Evolutionary conservation across 805 yeast genomes (phyloP).

Genomic region (Suhomyces emberorum): DNA sequence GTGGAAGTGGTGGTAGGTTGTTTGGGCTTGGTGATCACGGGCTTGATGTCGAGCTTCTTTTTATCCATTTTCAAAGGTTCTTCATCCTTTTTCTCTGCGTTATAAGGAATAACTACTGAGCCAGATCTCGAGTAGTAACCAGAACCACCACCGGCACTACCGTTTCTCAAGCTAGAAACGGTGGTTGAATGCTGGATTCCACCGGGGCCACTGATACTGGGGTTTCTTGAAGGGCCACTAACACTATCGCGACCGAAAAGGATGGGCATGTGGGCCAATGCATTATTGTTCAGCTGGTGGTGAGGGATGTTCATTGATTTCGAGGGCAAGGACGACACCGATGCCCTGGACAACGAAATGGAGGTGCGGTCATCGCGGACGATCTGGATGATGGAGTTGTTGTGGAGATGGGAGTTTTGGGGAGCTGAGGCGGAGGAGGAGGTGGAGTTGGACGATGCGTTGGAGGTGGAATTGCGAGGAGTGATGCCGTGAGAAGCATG

Average conservation of each 20-base stretch:
- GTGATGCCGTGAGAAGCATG: constrained; percentile 23
- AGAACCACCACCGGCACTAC: constrained; percentile 27
- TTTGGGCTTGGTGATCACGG: too few species aligned
- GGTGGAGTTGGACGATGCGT: constrained; percentile 2
- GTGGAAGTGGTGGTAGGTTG: too few species aligned
- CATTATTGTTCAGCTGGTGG: constrained; percentile 37
- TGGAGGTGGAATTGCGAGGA: constrained; percentile 29
- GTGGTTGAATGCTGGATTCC: constrained; percentile 33
- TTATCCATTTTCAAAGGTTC: constrained; percentile 17
- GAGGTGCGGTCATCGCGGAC: constrained; percentile 38
- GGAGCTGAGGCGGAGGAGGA: background rate
- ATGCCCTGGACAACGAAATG: constrained; percentile 31
- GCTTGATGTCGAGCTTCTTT: too few species aligned
- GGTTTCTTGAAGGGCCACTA: constrained; percentile 39
- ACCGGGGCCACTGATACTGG: constrained; percentile 35
- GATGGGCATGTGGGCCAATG: constrained; percentile 43
- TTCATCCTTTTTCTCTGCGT: constrained; percentile 25
- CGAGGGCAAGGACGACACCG: constrained; percentile 41
- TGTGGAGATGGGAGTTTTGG: constrained; percentile 18
- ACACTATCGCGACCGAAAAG: constrained; percentile 41
- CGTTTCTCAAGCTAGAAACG: constrained; percentile 39
- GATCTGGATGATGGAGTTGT: constrained; percentile 41
- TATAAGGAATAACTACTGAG: constrained; percentile 35
- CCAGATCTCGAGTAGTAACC: constrained; percentile 39
- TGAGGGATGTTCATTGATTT: constrained; percentile 47